Conservation (phyloP, 371 early-diverging fungal genomes). For the Mucor velutinosus region DNA sequence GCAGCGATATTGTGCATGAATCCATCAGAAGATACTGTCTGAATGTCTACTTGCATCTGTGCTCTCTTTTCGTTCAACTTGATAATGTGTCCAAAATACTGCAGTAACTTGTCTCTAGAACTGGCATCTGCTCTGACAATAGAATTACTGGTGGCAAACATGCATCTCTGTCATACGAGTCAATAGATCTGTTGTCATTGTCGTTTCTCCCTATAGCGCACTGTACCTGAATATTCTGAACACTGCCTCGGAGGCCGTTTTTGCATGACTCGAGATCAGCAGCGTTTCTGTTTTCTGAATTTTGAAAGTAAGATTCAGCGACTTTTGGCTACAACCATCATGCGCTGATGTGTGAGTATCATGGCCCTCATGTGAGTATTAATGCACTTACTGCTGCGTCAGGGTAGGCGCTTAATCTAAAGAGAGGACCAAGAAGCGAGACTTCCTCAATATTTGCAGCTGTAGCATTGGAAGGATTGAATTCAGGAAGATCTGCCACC, state of each 20-base stretch:
- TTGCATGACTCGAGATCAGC: slow-evolving; percentile 66
- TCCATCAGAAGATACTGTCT: slow-evolving; percentile 83
- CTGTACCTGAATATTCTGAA: slow-evolving; percentile 62
- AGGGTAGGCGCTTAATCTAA: slow-evolving; percentile 64
- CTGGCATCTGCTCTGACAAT: slow-evolving; percentile 72
- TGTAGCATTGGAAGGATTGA: slow-evolving; percentile 61
- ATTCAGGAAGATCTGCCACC: slow-evolving; percentile 55
- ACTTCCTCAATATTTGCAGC: slow-evolving; percentile 66
- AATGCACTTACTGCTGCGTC: slow-evolving; percentile 48
- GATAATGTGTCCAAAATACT: slow-evolving; percentile 67
- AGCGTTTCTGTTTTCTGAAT: slow-evolving; percentile 51
- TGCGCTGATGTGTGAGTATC: background rate
- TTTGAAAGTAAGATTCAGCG: slow-evolving; percentile 65
- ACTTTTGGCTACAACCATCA: slow-evolving; percentile 58
- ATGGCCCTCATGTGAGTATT: no score
- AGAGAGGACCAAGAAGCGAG: slow-evolving; percentile 78
- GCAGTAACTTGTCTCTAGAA: slow-evolving; percentile 61
- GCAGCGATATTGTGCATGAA: slow-evolving; percentile 81
- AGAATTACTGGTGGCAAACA: slow-evolving; percentile 70
- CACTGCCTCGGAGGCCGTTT: slow-evolving; percentile 68
- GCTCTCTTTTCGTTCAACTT: slow-evolving; percentile 76
- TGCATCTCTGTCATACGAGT: slow-evolving; percentile 37
- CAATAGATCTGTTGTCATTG: background rate
- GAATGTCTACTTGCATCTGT: slow-evolving; percentile 82
- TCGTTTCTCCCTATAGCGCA: background rate